Base-by-base conservation (phyloP, 768 basidiomycete species). In the Hericium coralloides region DNA sequence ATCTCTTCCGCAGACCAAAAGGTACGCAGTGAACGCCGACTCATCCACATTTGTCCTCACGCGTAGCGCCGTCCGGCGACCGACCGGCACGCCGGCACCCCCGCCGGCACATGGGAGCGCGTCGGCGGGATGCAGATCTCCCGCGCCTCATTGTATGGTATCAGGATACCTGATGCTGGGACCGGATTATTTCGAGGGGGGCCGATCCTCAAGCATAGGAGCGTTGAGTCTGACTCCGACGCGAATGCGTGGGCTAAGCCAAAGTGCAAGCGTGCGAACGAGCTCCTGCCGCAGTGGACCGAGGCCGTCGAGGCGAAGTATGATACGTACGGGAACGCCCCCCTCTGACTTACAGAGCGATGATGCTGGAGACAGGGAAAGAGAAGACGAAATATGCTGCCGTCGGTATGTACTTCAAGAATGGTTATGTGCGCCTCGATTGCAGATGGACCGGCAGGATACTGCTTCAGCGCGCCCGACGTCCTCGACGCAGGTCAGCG, bases 151-250 rank as follows among this genome's bases (percentile, higher is more conserved):
- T 52, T 4, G 7, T 22, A 2, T 1, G n/a, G 2, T 18, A 10
- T 38, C 38, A 55, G 54, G 54, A 17, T 55, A 37, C 18, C 54
- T 55, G 14, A 43, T 55, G n/a, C 14, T 55, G 38, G 41, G 38
- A 3, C 54, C 54, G 43, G 54, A 55, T 26, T 55, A 49, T n/a
- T 55, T 55, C 45, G 54, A 55, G 20, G 47, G 47, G 20, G 54
- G 48, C 43, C 37, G 7, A n/a, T 55, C n/a, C 22, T 25, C 22
- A 18, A 18, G 23, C 45, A 49, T 20, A 6, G 31, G 14, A 25
- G 22, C 3, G 18, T 23, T 0, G 45, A 55, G 17, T 43, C 47
- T 14, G 26, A 48, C 12, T 48, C 37, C 23, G 54, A 55, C 45
- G 25, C 41, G 38, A 39, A 36, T 17, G 23, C 12, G 15, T 53